Conservation (phyloP, 768 basidiomycete genomes). For the Trametes elegans region DNA sequence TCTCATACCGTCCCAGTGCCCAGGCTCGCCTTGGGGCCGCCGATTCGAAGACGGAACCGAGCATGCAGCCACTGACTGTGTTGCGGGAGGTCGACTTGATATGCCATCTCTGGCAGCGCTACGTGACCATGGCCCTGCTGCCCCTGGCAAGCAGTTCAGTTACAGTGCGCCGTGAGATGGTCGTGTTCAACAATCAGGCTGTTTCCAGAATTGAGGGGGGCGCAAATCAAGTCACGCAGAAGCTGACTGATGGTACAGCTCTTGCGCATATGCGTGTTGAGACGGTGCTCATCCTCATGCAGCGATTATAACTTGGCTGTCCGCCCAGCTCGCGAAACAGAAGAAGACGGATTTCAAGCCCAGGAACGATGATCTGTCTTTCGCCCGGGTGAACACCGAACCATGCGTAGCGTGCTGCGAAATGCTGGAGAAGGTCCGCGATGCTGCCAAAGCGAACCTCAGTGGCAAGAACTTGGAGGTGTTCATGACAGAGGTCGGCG, state of each 20-base stretch:
- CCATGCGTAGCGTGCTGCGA: slow-evolving; percentile 89
- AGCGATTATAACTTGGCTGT: slow-evolving; percentile 78
- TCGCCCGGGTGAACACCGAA: slow-evolving; percentile 92
- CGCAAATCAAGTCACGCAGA: slow-evolving; percentile 77
- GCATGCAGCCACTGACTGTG: slow-evolving; percentile 60
- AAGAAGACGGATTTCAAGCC: slow-evolving; percentile 98
- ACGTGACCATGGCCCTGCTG: slow-evolving; percentile 85
- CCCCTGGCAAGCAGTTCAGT: slow-evolving; percentile 85
- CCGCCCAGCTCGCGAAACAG: slow-evolving; percentile 79
- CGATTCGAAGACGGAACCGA: slow-evolving; percentile 81
- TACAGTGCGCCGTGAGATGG: slow-evolving; percentile 89
- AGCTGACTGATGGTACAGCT: slow-evolving; percentile 69
- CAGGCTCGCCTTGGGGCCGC: slow-evolving; percentile 66
- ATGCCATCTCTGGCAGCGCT: slow-evolving; percentile 96
- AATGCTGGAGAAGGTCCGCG: slow-evolving; percentile 75
- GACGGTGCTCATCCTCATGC: background rate
- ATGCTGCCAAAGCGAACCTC: slow-evolving; percentile 69
- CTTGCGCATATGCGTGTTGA: background rate
- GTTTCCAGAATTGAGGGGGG: slow-evolving; percentile 83
- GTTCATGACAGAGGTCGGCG: slow-evolving; percentile 91
- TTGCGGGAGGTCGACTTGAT: slow-evolving; percentile 79
- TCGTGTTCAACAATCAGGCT: slow-evolving; percentile 85
- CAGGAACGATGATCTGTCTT: slow-evolving; percentile 91
- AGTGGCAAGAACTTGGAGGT: slow-evolving; percentile 92
- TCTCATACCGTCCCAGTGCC: slow-evolving; percentile 45